A percentile compares a stretch with the other conserved stretches of the same genome.
These are phyloP conservation scores for Hymenoscyphus fraxineus DNA, from an alignment of 2,329 filamentous ascomycete genomes.

Conservation along the genomic window DNA sequence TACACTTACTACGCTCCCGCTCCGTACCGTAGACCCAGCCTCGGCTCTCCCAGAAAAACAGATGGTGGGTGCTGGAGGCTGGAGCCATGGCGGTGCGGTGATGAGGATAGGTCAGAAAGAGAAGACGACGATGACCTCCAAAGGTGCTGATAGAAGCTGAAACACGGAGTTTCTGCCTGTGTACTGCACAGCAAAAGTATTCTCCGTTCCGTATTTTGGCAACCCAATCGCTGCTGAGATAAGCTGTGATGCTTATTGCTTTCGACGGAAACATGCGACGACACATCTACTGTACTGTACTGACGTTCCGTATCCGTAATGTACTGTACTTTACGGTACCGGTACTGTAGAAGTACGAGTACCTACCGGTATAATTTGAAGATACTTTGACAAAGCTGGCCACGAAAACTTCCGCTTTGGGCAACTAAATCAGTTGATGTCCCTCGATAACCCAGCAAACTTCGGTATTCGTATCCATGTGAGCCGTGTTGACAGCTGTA, in stretches of 20 bases:
- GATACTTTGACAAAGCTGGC: neutral
- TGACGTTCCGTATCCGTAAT: too few relatives aligned
- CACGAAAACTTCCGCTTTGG: neutral
- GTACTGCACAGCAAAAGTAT: constrained; percentile 7
- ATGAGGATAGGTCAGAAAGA: neutral
- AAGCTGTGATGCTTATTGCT: too few relatives aligned
- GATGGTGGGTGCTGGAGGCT: constrained; percentile 5
- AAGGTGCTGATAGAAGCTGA: constrained; percentile 16
- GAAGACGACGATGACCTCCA: neutral
- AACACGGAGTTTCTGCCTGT: constrained; percentile 19
- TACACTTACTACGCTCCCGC: too few relatives aligned
- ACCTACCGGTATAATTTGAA: too few relatives aligned
- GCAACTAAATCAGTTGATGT: neutral
- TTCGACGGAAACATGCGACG: too few relatives aligned
- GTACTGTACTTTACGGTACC: too few relatives aligned
- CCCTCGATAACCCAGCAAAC: too few relatives aligned
- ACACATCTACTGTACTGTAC: too few relatives aligned
- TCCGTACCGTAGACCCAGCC: neutral
- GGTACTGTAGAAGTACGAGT: too few relatives aligned
- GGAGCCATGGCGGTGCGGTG: constrained; percentile 1
- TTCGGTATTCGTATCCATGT: too few relatives aligned
- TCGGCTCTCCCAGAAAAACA: neutral
- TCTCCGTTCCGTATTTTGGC: neutral
- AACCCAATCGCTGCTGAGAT: neutral
- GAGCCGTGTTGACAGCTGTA: too few relatives aligned